Base-by-base conservation (phyloP, 2,329 filamentous ascomycete genomes). In the Rhynchosporium agropyri region DNA sequence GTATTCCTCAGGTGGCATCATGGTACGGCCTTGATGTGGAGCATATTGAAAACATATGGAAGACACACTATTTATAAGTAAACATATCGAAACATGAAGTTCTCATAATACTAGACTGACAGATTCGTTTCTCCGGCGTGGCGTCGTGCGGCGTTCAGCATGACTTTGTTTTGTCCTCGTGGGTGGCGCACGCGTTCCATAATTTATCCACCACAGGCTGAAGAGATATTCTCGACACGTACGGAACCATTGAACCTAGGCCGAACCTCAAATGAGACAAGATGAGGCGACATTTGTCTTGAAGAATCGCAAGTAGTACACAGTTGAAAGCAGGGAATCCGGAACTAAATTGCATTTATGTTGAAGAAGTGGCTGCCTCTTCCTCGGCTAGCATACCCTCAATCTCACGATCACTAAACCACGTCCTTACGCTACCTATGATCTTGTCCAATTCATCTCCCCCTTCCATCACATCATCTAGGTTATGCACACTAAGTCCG, bases 331-430 rank as follows among this genome's bases (percentile, higher is more conserved):
- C 28, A 15, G n/a, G 31, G 15, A 20, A 29, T n/a, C 20, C 7
- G 29, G 20, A 57, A 20, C 9, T 3, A 15, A 43, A 10, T 45
- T 58, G 48, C 31, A 55, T 64, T 61, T 36, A 69, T 66, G 69
- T 71, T 12, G 36, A 43, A 15, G 53, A 65, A 8, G 40, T 63
- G 4, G 65, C 56, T 62, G 75, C 74, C 69, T 79, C 74, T 58
- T 82, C 80, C 58, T 83, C 80, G 10, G 77, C 77, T 58, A 86
- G 78, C 72, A 91, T 75, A 4, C 79, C 81, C 68, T 86, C 80
- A 33, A 90, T 82, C 67, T 91, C 89, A 65, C 81, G 80, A 68
- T 89, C 86, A 67, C 80, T 81, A 71, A 89, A 80, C 88, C 88
- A 91, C 51, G 76, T 78, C 67, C 81, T 82, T 31, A 90, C 89